These are phyloP conservation scores for Eremothecium gossypii DNA, from an alignment of 1,139 yeast genomes.

Conservation along the genomic window DNA sequence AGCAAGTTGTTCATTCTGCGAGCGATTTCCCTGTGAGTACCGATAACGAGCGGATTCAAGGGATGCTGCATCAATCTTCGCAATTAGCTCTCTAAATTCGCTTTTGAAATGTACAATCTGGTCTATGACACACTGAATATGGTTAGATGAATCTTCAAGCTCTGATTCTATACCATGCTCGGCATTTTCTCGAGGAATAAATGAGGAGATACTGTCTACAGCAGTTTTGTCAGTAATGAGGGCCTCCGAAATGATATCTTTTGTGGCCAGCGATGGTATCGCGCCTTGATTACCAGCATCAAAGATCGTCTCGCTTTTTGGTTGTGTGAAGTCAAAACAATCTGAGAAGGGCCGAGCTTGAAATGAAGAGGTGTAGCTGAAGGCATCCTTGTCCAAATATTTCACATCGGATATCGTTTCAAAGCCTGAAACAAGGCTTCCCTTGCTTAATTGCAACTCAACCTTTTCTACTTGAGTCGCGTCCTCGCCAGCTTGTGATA, in stretches of 20 bases:
- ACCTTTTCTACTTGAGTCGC: no score
- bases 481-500: no score
- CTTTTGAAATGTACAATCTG: constrained; percentile 12
- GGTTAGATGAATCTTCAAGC: constrained; percentile 1
- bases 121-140: constrained; percentile 9
- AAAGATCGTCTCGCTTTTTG: background rate
- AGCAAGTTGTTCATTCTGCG: background rate
- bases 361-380: constrained; percentile 18
- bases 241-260: no score
- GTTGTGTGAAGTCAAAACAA: constrained; percentile 18
- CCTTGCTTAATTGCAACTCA: no score
- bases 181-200: no score
- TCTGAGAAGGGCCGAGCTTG: constrained; percentile 21
- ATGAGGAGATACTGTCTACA: no score
- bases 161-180: background rate
- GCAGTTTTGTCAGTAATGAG: no score
- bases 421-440: no score
- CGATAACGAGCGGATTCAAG: constrained; percentile 5
- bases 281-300: no score
- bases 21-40: background rate
- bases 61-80: constrained; percentile 14
- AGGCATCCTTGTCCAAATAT: constrained; percentile 8
- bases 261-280: no score
- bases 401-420: constrained; percentile 10
- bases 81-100: constrained; percentile 12